These are phyloP conservation scores for Apiospora malaysiana DNA, from an alignment of 2,329 filamentous ascomycete species.

Conservation along the genomic window DNA sequence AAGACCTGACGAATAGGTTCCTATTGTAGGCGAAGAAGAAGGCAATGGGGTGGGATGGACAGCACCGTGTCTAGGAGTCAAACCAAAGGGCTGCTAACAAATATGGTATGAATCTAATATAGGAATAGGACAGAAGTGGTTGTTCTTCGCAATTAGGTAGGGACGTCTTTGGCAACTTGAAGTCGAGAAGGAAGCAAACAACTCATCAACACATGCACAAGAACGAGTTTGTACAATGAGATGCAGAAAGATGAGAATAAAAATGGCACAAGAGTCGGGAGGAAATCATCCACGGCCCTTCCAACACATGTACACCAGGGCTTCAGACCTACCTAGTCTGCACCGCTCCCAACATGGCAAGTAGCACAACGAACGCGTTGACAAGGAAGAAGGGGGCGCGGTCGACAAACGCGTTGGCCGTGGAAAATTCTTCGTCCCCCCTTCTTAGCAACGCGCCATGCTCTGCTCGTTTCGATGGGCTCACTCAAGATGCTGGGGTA, in stretches of 20 bases:
- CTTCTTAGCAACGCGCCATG: background rate
- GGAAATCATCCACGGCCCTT: background rate
- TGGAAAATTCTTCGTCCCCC: background rate
- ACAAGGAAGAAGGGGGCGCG: background rate
- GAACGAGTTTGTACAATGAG: background rate
- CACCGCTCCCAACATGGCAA: background rate
- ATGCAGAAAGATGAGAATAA: background rate
- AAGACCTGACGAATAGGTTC: background rate
- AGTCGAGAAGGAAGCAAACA: background rate
- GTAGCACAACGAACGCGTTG: background rate
- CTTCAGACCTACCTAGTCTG: background rate
- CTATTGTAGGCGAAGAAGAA: background rate
- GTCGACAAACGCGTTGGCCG: background rate
- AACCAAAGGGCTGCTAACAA: too few relatives aligned
- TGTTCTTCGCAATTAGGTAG: background rate
- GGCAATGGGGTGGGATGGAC: background rate
- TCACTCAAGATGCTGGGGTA: background rate
- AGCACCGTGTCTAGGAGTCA: background rate
- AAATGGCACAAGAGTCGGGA: background rate
- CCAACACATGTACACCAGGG: background rate
- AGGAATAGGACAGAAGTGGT: background rate
- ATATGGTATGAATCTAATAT: background rate
- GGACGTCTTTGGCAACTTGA: background rate
- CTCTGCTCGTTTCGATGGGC: background rate
- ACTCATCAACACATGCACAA: background rate